Evolutionary conservation across 306 rosid genomes (phyloP), one percentile per base, ranked within the genome.

Genomic region (Mimosa pudica): DNA sequence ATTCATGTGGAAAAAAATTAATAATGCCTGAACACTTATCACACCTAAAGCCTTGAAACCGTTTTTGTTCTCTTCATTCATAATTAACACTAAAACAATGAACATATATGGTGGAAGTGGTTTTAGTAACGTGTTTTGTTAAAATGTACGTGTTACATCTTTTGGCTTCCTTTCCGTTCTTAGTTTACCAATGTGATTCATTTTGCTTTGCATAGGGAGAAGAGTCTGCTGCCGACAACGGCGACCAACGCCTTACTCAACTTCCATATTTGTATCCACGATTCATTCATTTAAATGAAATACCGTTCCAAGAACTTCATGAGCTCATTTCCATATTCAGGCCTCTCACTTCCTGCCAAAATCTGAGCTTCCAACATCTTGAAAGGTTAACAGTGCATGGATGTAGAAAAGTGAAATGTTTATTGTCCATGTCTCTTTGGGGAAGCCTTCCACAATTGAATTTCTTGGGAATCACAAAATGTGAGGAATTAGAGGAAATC

Each of bases 361-460:
- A 4, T 6, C 3, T 55, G 5, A 18, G 67, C 18, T 30, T 36
- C 18, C 52, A n/a, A 2, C 2, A 55, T 74, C 77, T 55, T 57
- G 1, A 0, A n/a, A 0, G 0, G 36, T 57, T 74, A 74, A 2
- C 0, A 11, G 20, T 74, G 2, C 0, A 2, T 2, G 1, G 20
- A 5, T 74, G 52, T 57, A 8, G 38, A 38, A 74, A n/a, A 12
- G 0, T 57, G 20, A 42, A 36, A 64, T 64, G 10, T 36, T 13
- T 64, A 7, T 64, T 64, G 4, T 14, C 47, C 46, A 13, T 7
- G 10, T 11, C 42, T 13, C 20, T 33, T 41, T 41, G n/a, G 42
- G 24, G 24, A 64, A 6, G 45, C 46, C 46, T 64, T 0, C 47
- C 18, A 35, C 18, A 13, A 5, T 33, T 63, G 69, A 4, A 0